Evolutionary conservation across 78 protist genomes (phyloP).

Genomic region (Guillardia theta): DNA sequence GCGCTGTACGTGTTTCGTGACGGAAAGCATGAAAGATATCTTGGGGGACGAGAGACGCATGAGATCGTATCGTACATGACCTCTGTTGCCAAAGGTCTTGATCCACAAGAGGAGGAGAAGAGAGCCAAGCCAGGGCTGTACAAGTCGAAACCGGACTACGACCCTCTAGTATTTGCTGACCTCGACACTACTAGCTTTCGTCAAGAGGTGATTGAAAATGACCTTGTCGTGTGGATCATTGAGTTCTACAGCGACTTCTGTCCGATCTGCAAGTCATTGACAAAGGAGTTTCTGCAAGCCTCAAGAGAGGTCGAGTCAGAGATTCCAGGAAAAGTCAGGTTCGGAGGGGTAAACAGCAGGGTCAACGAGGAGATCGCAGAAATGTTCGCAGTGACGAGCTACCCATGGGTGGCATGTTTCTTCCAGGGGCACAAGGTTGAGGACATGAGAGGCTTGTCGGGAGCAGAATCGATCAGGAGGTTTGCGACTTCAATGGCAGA

Average conservation of each 20-base stretch:
- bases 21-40: background rate
- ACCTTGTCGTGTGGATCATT: background rate
- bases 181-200: background rate
- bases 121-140: background rate
- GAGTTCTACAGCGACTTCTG: conserved; percentile 15
- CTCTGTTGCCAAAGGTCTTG: background rate
- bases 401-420: conserved; percentile 14
- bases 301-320: background rate
- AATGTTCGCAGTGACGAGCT: background rate
- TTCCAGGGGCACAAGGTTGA: background rate
- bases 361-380: background rate
- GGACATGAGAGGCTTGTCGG: background rate
- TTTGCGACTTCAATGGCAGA: too few relatives aligned
- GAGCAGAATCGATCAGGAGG: background rate
- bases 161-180: background rate
- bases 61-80: too few relatives aligned
- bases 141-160: background rate
- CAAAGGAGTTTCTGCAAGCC: background rate
- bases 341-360: background rate
- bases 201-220: background rate
- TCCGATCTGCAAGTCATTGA: background rate
- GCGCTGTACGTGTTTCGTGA: background rate
- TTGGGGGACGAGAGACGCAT: too few relatives aligned
- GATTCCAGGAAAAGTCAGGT: background rate
- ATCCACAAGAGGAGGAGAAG: background rate